A percentile compares a stretch with the other conserved stretches of the same genome.
phyloP scores from a whole-genome alignment of 345 rosid genomes.

The Lenwebbia sp. region DNA sequence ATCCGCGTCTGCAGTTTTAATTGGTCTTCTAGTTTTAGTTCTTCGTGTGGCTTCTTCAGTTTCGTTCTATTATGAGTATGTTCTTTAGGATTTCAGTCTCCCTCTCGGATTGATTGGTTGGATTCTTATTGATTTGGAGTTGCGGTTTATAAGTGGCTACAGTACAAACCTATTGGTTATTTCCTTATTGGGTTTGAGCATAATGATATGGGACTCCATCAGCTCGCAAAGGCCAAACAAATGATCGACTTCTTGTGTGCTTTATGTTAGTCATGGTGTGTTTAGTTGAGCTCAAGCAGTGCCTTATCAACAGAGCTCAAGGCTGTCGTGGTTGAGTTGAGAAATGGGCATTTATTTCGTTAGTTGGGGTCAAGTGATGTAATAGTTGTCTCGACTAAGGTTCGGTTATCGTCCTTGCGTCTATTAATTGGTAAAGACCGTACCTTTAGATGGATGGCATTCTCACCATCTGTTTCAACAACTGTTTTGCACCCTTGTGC shows the following conservation, averaged over 20 bases:
- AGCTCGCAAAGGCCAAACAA: background rate
- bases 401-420: background rate
- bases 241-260: background rate
- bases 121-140: background rate
- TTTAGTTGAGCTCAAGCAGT: background rate
- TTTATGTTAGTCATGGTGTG: background rate
- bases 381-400: background rate
- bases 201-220: background rate
- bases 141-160: background rate
- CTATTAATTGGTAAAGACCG: background rate
- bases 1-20: background rate
- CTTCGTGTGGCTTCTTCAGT: background rate
- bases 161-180: background rate
- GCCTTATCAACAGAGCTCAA: constrained; percentile 1
- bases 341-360: background rate
- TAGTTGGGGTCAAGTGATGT: background rate
- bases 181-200: background rate
- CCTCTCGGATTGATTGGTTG: background rate
- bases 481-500: background rate
- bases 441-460: background rate
- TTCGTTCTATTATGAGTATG: background rate
- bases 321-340: background rate
- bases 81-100: background rate
- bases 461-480: background rate
- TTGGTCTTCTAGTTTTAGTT: background rate